phyloP scores from a whole-genome alignment of 441 rosid species.

The Sinapis alba region DNA sequence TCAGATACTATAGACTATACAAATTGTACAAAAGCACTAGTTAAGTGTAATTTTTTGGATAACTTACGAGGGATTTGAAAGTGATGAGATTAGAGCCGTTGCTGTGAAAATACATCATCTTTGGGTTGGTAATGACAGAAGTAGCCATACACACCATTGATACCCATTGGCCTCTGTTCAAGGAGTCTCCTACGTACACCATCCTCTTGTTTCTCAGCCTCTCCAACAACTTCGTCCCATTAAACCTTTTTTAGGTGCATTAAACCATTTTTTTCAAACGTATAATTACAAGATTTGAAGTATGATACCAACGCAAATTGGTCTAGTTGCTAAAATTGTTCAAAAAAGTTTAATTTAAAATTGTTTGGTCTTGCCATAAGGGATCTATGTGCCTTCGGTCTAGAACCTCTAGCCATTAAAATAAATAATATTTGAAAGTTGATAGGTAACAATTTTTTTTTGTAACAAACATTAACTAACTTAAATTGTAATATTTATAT shows the following conservation, averaged over 20 bases:
- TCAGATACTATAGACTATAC: no score
- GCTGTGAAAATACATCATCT: slow-evolving; percentile 50
- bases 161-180: slow-evolving; percentile 68
- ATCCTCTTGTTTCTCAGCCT: slow-evolving; percentile 64
- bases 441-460: not conserved
- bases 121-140: slow-evolving; percentile 44
- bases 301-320: not conserved
- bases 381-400: no score
- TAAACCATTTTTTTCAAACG: slow-evolving; percentile 25
- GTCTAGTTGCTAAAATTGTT: no score
- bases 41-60: not conserved
- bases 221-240: slow-evolving; percentile 68
- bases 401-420: no score
- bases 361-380: no score
- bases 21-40: not conserved
- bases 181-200: slow-evolving; percentile 64
- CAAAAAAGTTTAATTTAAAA: no score
- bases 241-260: slow-evolving; percentile 53
- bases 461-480: not conserved
- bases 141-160: slow-evolving; percentile 63
- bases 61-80: slow-evolving; percentile 56
- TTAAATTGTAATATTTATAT: not conserved
- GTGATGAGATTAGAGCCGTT: slow-evolving; percentile 59
- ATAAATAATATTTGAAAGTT: no score
- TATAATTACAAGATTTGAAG: not conserved